Evolutionary conservation across 179 eudicot species (phyloP).

Genomic region (Kewa caespitosa): DNA sequence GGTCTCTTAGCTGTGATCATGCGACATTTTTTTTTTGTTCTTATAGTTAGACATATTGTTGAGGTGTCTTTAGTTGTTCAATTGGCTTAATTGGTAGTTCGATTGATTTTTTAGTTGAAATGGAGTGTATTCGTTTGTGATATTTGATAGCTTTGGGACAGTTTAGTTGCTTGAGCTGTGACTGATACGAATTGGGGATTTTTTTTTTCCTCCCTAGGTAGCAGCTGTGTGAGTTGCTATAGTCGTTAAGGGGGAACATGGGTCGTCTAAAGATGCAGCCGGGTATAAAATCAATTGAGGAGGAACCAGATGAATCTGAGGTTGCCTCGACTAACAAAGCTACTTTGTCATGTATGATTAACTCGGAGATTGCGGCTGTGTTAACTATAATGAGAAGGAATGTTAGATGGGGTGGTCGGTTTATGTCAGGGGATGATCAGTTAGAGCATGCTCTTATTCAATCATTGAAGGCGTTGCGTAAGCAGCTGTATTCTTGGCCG

Average conservation of each 20-base stretch:
- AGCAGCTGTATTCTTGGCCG: constrained; percentile 61
- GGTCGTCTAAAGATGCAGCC: constrained; percentile 56
- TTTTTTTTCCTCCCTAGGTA: constrained; percentile 10
- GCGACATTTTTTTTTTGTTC: too few species aligned
- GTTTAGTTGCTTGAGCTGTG: neutral
- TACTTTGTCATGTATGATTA: constrained; percentile 61
- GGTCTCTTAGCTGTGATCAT: too few species aligned
- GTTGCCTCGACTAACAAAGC: constrained; percentile 41
- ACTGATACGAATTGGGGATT: constrained; percentile 1
- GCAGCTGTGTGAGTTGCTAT: constrained; percentile 6
- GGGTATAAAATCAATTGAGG: constrained; percentile 49
- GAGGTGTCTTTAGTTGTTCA: too few species aligned
- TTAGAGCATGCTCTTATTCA: constrained; percentile 66
- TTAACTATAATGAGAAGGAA: constrained; percentile 84
- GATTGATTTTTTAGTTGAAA: too few species aligned
- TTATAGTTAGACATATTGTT: too few species aligned
- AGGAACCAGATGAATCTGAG: constrained; percentile 50
- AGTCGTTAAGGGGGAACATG: constrained; percentile 29
- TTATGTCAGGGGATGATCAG: constrained; percentile 62
- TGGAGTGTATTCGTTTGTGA: too few species aligned
- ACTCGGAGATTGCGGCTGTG: constrained; percentile 74
- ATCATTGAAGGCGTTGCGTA: constrained; percentile 64
- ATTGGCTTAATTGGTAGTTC: constrained; percentile 3
- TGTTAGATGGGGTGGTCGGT: constrained; percentile 74
- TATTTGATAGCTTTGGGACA: too few species aligned